phyloP scores from a whole-genome alignment of 768 basidiomycete genomes.

The Cyclocybe cylindracea region DNA sequence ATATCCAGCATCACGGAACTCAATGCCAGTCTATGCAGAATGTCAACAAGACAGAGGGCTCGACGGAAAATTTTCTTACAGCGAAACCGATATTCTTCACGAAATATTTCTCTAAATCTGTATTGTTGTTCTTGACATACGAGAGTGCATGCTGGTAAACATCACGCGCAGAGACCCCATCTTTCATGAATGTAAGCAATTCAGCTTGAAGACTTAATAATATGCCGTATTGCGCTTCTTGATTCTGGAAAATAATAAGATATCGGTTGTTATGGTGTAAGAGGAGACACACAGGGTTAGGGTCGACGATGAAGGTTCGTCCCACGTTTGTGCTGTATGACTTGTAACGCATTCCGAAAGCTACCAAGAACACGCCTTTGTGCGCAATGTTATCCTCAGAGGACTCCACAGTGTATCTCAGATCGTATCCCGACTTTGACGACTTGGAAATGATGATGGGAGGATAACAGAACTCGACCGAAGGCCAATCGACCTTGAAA shows the following conservation, averaged over 20 bases:
- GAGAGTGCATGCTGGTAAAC: conserved; percentile 76
- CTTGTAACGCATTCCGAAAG: conserved; percentile 89
- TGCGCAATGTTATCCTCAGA: conserved; percentile 80
- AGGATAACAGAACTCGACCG: conserved; percentile 91
- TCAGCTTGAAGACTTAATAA: conserved; percentile 79
- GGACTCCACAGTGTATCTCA: conserved; percentile 85
- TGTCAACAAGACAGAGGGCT: background rate
- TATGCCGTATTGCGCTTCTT: conserved; percentile 86
- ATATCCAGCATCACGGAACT: conserved; percentile 90
- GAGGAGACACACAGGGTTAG: conserved; percentile 61
- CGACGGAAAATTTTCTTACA: conserved; percentile 44
- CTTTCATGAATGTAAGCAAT: conserved; percentile 73
- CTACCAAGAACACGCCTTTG: conserved; percentile 86
- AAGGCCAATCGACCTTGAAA: conserved; percentile 80
- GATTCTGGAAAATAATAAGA: conserved; percentile 54
- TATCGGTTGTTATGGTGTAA: background rate
- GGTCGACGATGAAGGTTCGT: conserved; percentile 94
- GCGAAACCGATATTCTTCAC: conserved; percentile 90
- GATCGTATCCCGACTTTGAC: conserved; percentile 81
- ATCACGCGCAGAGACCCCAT: conserved; percentile 75
- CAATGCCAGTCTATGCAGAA: conserved; percentile 79
- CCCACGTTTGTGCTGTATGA: conserved; percentile 93
- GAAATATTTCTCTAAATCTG: conserved; percentile 81
- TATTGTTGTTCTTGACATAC: conserved; percentile 74
- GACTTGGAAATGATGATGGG: conserved; percentile 96